Base-by-base conservation (phyloP, 2,329 filamentous ascomycete genomes). In the Zalaria obscura region DNA sequence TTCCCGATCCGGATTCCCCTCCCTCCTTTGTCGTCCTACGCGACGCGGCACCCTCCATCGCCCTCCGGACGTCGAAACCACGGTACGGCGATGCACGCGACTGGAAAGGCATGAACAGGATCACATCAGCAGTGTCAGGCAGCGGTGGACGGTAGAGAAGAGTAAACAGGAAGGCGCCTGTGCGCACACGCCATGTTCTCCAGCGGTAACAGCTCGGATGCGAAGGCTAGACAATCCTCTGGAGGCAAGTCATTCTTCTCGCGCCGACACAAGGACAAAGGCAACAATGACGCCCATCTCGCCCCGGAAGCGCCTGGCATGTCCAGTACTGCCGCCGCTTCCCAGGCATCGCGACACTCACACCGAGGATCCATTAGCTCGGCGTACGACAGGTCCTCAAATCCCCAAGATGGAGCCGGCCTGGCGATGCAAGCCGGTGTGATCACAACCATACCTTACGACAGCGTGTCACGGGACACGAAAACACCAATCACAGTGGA, bases 361-460 rank as follows among this genome's bases (percentile, higher is more conserved):
- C 75, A 76, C 50, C 75, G 81, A 58, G 80, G 76, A 46, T 80
- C 81, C 4, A 51, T 50, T 25, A 36, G 11, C 8, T 56, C 53
- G 32, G 55, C 53, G 4, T 38, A 54, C 35, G 52, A 56, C 35
- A 36, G 25, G 10, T 36, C 35, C 7, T 36, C 35, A 18, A 35
- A 11, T 5, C 36, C 25, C 35, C 50, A 54, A 41, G 49, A 52
- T 38, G 48, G 52, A 34, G 64, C 71, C 45, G 78, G 76, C 45
- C 64, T 88, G 46, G 81, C 82, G 55, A 78, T 79, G 66, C 80
- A 77, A 56, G 80, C 86, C 29, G 87, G 86, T 44, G 76, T 89
- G 44, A 85, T 94, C 55, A 86, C 86, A 29, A 81, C 84, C 27
- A 88, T 95, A 49, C 85, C 88, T 28, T 93, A 93, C 66, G 84